Base-by-base conservation (phyloP, 805 yeast genomes). In the Komagataella ulmi region DNA sequence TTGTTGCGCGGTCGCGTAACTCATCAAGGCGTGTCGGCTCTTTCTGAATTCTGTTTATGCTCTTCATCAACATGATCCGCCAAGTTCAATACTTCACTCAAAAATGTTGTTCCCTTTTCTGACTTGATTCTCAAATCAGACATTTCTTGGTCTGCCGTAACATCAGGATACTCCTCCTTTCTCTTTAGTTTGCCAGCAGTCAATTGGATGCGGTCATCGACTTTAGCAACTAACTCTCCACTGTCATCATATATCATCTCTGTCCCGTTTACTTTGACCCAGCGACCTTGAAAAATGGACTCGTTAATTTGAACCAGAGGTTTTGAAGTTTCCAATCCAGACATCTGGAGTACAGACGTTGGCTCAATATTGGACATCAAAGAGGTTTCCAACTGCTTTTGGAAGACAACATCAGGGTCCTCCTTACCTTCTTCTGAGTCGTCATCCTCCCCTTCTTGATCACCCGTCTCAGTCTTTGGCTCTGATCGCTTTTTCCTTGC, bases 221-320 rank as follows among this genome's bases (percentile, higher is more conserved):
- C 63, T 19, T 60, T 59, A 14, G 67, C 61, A 3, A 67, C 51
- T 40, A 57, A 62, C 24, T 65, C 64, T 1, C 70, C 72, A 50
- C 60, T 61, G 49, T 68, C 72, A 51, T 68, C 62, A 55, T 66
- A 65, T 1, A 67, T 63, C 46, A 68, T 49, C 50, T 68, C 97
- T 0, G 95, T 85, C 0, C 98, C 98, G 1, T 87, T 82, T 2
- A 88, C 65, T 51, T 76, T 76, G 46, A 75, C 72, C 97, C 97
- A 90, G 19, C 72, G 68, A 1, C 95, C 93, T 63, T 80, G 79
- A 62, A 80, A 88, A 3, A 87, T 65, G 44, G 75, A 71, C 50
- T 75, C 74, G 45, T 83, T 83, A 12, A 80, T 67, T 57, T 76
- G 79, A 47, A 82, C 71, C 18, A 81, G 60, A 4, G 90, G 89